A percentile compares a stretch with the other conserved stretches of the same genome.
Conservation (phyloP, 208 protist genomes). For the Acanthamoeba quina region DNA sequence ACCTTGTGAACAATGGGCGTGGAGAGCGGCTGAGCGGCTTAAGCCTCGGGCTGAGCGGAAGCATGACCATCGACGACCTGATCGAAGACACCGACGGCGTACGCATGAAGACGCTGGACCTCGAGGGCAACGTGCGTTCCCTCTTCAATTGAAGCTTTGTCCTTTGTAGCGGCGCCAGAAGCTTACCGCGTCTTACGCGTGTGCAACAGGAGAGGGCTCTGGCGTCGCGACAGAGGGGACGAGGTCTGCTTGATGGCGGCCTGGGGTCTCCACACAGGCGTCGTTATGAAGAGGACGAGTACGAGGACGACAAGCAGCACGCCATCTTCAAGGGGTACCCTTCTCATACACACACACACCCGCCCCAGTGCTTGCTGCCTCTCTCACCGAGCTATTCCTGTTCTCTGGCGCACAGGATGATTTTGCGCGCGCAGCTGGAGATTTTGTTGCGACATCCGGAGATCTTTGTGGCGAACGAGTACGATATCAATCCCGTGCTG, state of each 20-base stretch:
- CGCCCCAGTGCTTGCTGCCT: too few relatives aligned
- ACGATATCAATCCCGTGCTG: background rate
- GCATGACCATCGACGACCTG: conserved; percentile 23
- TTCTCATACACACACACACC: background rate
- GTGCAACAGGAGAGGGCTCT: too few relatives aligned
- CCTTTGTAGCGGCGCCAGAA: too few relatives aligned
- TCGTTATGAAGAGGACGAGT: conserved; percentile 16
- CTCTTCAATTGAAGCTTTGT: background rate
- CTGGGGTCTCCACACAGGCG: background rate
- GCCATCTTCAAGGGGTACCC: background rate
- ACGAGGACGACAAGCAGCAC: conserved; percentile 44
- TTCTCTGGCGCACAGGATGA: background rate
- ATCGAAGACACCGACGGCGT: conserved; percentile 4
- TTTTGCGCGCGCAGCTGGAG: conserved; percentile 29
- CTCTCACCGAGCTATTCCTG: background rate
- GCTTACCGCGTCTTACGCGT: background rate
- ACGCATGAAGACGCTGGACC: background rate
- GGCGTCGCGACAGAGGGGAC: too few relatives aligned
- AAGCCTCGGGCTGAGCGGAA: background rate
- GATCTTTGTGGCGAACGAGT: background rate
- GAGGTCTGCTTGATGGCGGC: too few relatives aligned
- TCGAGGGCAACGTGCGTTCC: background rate
- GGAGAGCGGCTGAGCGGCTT: background rate
- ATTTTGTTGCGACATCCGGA: conserved; percentile 32
- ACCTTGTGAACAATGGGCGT: background rate